phyloP scores from a whole-genome alignment of 2,329 filamentous ascomycete species.

The Neocatenulostroma microsporum region DNA sequence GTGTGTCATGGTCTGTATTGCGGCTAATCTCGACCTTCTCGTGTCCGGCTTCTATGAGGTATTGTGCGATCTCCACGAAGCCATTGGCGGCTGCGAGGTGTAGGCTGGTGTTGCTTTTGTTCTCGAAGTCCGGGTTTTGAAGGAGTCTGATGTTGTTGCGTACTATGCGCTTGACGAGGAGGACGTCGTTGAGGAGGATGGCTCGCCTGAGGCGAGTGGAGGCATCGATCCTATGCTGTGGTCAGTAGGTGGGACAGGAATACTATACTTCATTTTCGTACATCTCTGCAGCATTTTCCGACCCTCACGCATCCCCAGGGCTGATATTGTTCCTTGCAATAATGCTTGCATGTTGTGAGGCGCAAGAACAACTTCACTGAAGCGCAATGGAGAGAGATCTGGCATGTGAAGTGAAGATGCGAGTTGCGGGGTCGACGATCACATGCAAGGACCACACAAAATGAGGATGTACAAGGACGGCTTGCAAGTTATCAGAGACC shows the following conservation, averaged over 20 bases:
- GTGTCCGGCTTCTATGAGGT: constrained; percentile 66
- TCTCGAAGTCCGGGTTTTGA: constrained; percentile 69
- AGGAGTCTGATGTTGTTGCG: constrained; percentile 62
- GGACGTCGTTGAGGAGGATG: constrained; percentile 65
- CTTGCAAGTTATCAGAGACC: too few relatives aligned
- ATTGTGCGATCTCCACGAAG: constrained; percentile 57
- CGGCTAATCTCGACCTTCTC: constrained; percentile 65
- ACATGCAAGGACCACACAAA: too few relatives aligned
- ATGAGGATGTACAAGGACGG: too few relatives aligned
- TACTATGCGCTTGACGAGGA: constrained; percentile 70
- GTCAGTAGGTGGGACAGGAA: too few relatives aligned
- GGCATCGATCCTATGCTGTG: constrained; percentile 60
- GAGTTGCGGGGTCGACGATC: too few relatives aligned
- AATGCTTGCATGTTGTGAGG: too few relatives aligned
- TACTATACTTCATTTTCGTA: constrained; percentile 1
- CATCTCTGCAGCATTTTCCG: not conserved
- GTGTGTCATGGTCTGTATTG: constrained; percentile 73
- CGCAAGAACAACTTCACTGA: too few relatives aligned
- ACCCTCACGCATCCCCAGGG: too few relatives aligned
- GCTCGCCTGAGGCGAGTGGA: constrained; percentile 71
- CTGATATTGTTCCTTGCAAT: too few relatives aligned
- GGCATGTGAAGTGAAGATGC: too few relatives aligned
- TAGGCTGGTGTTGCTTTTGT: constrained; percentile 73
- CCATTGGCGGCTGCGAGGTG: constrained; percentile 73
- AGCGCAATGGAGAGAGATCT: too few relatives aligned